Conservation (phyloP, 2,329 filamentous ascomycete species). For the Pyrenochaeta sp. region DNA sequence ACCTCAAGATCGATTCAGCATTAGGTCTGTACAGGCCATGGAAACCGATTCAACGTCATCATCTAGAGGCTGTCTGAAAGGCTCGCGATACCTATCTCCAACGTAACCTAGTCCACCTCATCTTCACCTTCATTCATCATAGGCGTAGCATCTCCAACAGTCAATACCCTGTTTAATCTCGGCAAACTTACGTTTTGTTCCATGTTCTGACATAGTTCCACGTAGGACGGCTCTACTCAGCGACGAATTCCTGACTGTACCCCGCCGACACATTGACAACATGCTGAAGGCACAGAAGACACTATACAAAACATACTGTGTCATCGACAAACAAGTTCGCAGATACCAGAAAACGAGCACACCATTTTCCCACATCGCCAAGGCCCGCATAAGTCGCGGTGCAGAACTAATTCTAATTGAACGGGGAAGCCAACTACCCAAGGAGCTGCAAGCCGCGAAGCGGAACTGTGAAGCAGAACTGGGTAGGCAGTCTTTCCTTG, state of each 20-base stretch:
- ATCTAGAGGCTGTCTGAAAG: no score
- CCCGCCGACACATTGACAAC: conserved; percentile 44
- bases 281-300: conserved; percentile 40
- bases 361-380: conserved; percentile 27
- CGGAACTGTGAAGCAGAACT: conserved; percentile 31
- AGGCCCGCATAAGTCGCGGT: conserved; percentile 27
- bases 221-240: conserved; percentile 47
- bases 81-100: no score
- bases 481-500: conserved; percentile 13
- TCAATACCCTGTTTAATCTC: no score
- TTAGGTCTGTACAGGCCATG: no score
- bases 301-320: conserved; percentile 49
- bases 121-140: no score
- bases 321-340: conserved; percentile 39
- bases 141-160: no score
- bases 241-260: conserved; percentile 51
- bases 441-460: conserved; percentile 41
- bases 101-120: no score
- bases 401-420: conserved; percentile 26
- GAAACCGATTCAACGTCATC: no score
- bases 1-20: no score
- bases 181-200: no score
- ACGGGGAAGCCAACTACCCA: conserved; percentile 35
- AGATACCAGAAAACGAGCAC: conserved; percentile 22
- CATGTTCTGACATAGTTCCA: conserved; percentile 10